These are phyloP conservation scores for Camillea tinctor DNA, from an alignment of 2,329 filamentous ascomycete species.

Conservation along the genomic window DNA sequence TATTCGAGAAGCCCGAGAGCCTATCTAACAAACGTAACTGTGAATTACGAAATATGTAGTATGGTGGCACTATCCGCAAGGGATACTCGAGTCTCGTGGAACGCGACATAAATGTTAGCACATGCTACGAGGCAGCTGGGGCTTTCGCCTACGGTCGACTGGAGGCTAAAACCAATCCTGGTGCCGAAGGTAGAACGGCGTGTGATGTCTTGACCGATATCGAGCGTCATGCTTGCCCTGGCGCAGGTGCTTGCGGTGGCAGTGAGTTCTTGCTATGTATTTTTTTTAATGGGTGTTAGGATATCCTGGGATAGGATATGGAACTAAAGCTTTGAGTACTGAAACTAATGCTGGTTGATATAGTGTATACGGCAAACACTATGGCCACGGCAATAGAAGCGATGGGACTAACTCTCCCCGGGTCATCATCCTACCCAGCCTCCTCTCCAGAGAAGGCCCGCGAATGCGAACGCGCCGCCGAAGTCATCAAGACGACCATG, in stretches of 20 bases:
- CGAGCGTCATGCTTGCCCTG: conserved; percentile 74
- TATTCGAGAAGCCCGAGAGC: too few relatives aligned
- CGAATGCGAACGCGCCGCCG: conserved; percentile 79
- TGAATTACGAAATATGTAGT: conserved; percentile 39
- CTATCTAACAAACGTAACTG: too few relatives aligned
- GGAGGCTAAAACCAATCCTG: conserved; percentile 63
- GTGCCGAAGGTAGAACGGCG: conserved; percentile 63
- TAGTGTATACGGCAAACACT: conserved; percentile 87
- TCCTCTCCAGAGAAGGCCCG: conserved; percentile 79
- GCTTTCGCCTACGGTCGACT: conserved; percentile 78
- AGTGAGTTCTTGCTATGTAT: conserved; percentile 10
- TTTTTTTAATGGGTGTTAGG: not conserved
- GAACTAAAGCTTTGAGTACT: too few relatives aligned
- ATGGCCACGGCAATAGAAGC: conserved; percentile 91
- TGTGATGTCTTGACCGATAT: conserved; percentile 83
- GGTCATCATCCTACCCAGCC: conserved; percentile 81
- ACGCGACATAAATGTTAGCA: conserved; percentile 81
- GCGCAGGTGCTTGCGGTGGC: conserved; percentile 72
- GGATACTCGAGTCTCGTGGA: conserved; percentile 77
- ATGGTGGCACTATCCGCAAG: conserved; percentile 86
- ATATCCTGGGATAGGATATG: too few relatives aligned
- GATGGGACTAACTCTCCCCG: conserved; percentile 79
- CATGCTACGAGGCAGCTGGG: conserved; percentile 84
- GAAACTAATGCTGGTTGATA: too few relatives aligned
- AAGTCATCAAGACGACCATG: conserved; percentile 77